Evolutionary conservation across 345 rosid genomes (phyloP).

Genomic region (Salix udensis): DNA sequence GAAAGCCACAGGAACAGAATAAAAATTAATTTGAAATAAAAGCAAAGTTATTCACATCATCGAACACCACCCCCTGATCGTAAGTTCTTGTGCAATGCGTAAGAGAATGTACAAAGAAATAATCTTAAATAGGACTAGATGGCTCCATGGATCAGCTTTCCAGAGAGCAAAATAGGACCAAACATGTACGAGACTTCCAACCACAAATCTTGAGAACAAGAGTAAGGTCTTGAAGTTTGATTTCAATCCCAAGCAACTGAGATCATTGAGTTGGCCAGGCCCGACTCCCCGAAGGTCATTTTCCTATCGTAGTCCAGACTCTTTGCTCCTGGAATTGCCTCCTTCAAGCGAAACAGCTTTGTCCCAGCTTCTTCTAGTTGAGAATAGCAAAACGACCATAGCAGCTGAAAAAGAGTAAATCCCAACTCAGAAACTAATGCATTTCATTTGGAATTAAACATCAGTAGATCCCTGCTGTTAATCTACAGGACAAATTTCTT

Average conservation of each 20-base stretch:
- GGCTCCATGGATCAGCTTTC: not conserved
- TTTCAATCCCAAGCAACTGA: slow-evolving; percentile 66
- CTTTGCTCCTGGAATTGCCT: slow-evolving; percentile 85
- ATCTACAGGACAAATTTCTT: not conserved
- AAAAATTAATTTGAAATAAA: too few relatives aligned
- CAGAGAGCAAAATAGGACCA: too few relatives aligned
- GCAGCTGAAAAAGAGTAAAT: slow-evolving; percentile 49
- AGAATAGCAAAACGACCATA: slow-evolving; percentile 86
- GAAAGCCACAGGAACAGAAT: too few relatives aligned
- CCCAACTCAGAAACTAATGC: not conserved
- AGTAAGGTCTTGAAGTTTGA: not conserved
- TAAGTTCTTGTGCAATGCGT: not conserved
- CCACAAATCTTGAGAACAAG: not conserved
- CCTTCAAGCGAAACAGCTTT: slow-evolving; percentile 69
- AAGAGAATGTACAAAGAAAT: not conserved
- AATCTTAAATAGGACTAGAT: not conserved
- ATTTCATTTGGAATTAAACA: not conserved
- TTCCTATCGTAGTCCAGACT: slow-evolving; percentile 58
- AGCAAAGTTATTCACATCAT: too few relatives aligned
- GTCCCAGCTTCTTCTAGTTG: slow-evolving; percentile 54
- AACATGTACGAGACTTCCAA: not conserved
- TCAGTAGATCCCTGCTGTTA: not conserved
- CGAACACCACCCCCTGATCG: too few relatives aligned
- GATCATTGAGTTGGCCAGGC: slow-evolving; percentile 86
- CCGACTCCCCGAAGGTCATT: slow-evolving; percentile 73